Conservation (phyloP, 2,329 filamentous ascomycete genomes). For the Paecilomyces sp. region DNA sequence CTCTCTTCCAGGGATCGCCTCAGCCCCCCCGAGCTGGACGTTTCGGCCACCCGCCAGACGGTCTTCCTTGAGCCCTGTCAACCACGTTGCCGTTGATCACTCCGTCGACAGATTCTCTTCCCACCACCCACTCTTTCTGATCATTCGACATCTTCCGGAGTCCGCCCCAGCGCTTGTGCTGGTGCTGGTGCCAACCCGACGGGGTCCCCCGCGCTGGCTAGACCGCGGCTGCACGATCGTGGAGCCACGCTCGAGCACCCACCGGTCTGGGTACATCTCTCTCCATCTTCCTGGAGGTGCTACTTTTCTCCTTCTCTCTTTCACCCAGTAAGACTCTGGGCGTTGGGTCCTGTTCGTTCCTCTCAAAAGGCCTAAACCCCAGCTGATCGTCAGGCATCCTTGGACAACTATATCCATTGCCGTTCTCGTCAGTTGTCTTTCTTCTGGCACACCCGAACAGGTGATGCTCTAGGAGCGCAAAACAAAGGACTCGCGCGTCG, state of each 20-base stretch:
- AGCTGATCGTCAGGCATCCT: background rate
- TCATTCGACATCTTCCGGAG: background rate
- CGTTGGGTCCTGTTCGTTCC: background rate
- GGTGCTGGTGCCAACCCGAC: conserved; percentile 1
- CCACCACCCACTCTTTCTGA: background rate
- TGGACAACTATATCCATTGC: background rate
- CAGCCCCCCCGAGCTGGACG: background rate
- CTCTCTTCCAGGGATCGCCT: conserved; percentile 1
- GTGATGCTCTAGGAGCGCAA: background rate
- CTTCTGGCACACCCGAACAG: background rate
- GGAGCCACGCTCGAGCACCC: conserved; percentile 8
- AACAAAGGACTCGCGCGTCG: background rate
- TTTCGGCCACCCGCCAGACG: background rate
- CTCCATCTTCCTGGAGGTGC: background rate
- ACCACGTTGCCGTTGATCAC: conserved; percentile 18
- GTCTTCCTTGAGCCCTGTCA: conserved; percentile 14
- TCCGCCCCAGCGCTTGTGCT: background rate
- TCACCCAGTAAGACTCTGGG: background rate
- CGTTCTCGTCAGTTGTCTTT: background rate
- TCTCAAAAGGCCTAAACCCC: background rate
- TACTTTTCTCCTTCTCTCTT: background rate
- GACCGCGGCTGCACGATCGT: conserved; percentile 11
- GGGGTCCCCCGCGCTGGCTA: conserved; percentile 10
- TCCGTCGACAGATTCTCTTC: background rate
- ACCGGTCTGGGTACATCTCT: conserved; percentile 9